A percentile compares a stretch with the other conserved stretches of the same genome.
These are phyloP conservation scores for Oryza longistaminata DNA, from an alignment of 176 grass and related monocot genomes.

Conservation along the genomic window DNA sequence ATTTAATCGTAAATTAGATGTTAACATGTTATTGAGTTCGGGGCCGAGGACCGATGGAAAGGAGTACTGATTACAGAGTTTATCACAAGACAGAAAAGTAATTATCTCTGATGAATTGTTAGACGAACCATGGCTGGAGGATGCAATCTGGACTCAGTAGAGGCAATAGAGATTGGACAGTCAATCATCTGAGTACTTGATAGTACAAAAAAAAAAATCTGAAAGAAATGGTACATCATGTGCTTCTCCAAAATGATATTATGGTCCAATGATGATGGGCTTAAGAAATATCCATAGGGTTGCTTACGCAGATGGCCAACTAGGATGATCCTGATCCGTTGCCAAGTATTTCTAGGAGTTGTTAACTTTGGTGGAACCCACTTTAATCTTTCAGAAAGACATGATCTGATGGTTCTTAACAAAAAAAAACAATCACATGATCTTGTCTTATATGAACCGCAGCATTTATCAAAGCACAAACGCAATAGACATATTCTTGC, in stretches of 20 bases:
- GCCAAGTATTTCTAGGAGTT: background rate
- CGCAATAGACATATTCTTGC: too few relatives aligned
- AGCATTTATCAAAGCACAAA: too few relatives aligned
- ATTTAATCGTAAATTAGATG: too few relatives aligned
- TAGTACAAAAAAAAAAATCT: too few relatives aligned
- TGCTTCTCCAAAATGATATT: background rate
- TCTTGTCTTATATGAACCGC: too few relatives aligned
- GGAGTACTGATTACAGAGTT: too few relatives aligned
- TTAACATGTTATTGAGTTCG: too few relatives aligned
- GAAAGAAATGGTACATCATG: too few relatives aligned
- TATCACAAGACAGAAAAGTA: background rate
- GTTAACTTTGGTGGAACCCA: background rate
- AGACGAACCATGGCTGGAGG: background rate
- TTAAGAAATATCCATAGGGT: background rate
- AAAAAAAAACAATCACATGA: too few relatives aligned
- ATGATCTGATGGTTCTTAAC: too few relatives aligned
- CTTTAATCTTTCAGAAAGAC: too few relatives aligned
- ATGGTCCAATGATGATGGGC: background rate
- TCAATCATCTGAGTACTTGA: background rate
- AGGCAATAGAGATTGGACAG: background rate
- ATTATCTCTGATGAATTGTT: background rate
- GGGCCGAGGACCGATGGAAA: too few relatives aligned
- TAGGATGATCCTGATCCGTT: background rate
- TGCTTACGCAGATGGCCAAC: slow-evolving; percentile 6
- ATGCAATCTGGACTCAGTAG: background rate